Base-by-base conservation (phyloP, 2,329 filamentous ascomycete species). In the Neonectria faginata region DNA sequence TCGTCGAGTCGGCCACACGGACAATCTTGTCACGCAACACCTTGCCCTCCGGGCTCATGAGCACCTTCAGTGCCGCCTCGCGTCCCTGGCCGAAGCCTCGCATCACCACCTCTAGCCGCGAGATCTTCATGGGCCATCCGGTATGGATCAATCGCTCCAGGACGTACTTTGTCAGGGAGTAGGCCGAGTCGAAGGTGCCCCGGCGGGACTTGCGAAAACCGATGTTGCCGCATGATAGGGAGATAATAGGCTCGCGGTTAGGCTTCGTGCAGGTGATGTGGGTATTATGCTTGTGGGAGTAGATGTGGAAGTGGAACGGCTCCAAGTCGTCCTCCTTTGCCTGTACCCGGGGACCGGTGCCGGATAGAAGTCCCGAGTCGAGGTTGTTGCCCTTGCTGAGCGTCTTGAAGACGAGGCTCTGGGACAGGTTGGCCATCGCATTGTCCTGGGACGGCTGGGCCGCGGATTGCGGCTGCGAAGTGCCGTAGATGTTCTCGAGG, bases 231-330 rank as follows among this genome's bases (percentile, higher is more conserved):
- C 90, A 88, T 2, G 92, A 92, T 72, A 97, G 80, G 12, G 91
- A 93, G 68, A 99, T 84, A 69, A 98, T 87, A 29, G 93, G 88
- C 68, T 93, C 88, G 52, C 91, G 86, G 77, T 93, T 90, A 29
- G 96, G 94, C 74, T 91, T 90, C 22, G 94, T 93, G 70, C 97
- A 88, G 1, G 94, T 97, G 74, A 99, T 87, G 80, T 98, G 93
- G 20, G 93, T 96, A 83, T 99, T 99, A 87, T 97, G 96, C 82
- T 93, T 97, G 78, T 92, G 91, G 29, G 91, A 83, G 81, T 89
- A 95, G 78, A 99, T 85, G 82, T 97, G 93, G 68, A 99, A 86
- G 78, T 97, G 93, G 82, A 93, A 93, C 2, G 92, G 91, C 75
- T 91, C 87, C 41, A 82, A 67, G 14, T 78, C 70, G 55, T 82